These are phyloP conservation scores for Excoecaria agallocha DNA, from an alignment of 345 rosid genomes.

Conservation along the genomic window DNA sequence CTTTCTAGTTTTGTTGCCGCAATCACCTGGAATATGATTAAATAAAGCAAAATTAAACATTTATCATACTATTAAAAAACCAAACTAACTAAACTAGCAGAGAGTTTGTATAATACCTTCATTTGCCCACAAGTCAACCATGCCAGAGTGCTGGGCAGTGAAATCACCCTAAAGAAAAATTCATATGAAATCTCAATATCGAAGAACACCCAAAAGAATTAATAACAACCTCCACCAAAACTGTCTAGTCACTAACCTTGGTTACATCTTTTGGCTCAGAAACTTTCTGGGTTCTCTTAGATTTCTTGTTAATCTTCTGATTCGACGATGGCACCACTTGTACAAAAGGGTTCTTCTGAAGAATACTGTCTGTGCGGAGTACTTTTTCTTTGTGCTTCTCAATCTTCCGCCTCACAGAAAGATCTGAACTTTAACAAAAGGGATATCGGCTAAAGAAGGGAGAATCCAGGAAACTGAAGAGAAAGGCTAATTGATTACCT, in stretches of 20 bases:
- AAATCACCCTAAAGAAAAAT: constrained; percentile 33
- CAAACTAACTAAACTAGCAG: background rate
- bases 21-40: constrained; percentile 41
- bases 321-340: constrained; percentile 59
- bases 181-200: background rate
- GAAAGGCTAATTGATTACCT: constrained; percentile 33
- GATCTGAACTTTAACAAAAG: constrained; percentile 36
- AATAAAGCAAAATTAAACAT: background rate
- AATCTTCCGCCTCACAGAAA: constrained; percentile 74
- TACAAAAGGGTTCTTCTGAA: constrained; percentile 78
- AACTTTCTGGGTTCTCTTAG: constrained; percentile 18
- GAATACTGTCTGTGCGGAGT: constrained; percentile 57
- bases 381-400: constrained; percentile 76
- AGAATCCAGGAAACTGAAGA: no score
- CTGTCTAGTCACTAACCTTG: constrained; percentile 30
- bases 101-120: constrained; percentile 38
- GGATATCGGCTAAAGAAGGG: background rate
- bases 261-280: constrained; percentile 17
- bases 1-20: constrained; percentile 43
- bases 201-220: background rate
- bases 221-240: background rate
- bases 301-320: constrained; percentile 41
- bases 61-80: background rate
- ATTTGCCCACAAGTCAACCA: constrained; percentile 67
- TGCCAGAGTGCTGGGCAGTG: constrained; percentile 36